Evolutionary conservation across 257 asterid species (phyloP), one percentile per base, ranked within the genome.

Genomic region (Knoxia roxburghii): DNA sequence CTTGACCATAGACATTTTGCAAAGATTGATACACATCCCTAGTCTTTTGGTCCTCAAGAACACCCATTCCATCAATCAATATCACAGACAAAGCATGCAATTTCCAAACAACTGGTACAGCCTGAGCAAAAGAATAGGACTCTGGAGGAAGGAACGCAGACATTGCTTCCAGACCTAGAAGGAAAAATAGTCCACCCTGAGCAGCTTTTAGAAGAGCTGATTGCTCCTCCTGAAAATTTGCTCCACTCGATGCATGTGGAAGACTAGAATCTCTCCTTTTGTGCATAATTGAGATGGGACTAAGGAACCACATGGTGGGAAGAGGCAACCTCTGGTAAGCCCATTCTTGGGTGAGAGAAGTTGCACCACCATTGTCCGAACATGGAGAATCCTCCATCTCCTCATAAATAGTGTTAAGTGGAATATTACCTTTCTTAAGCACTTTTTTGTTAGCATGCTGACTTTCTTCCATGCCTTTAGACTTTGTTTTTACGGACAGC

Each of bases 291-390:
- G 93, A 78, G 70, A 93, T 82, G 61, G 99, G 84, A 83, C 99
- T 93, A 40, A 94, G 95, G 82, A 86, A 88, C 97, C 99, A 94
- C 71, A 84, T 86, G 27, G 65, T 67, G 41, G 99, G 99, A 79
- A 94, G 95, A 77, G 95, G 97, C 82, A 90, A 72, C 74, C 91
- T 82, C 82, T 94, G 99, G 77, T 70, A 72, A 46, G 96, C 95
- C 97, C 99, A 90, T 78, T 87, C 95, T 54, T 57, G 69, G 46
- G 55, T 76, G 80, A 93, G 78, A 67, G 91, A 78, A 62, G 80
- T 80, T 24, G 79, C 64, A 65, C 35, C 78, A 68, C 77, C 73
- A 59, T 62, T 74, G 56, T 49, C 49, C 23, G 17, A 10, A 13
- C 41, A 67, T 61, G 78, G 64, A 20, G 48, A 74, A 67, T 61